phyloP scores from a whole-genome alignment of 441 rosid genomes.

The Biscutella laevigata region DNA sequence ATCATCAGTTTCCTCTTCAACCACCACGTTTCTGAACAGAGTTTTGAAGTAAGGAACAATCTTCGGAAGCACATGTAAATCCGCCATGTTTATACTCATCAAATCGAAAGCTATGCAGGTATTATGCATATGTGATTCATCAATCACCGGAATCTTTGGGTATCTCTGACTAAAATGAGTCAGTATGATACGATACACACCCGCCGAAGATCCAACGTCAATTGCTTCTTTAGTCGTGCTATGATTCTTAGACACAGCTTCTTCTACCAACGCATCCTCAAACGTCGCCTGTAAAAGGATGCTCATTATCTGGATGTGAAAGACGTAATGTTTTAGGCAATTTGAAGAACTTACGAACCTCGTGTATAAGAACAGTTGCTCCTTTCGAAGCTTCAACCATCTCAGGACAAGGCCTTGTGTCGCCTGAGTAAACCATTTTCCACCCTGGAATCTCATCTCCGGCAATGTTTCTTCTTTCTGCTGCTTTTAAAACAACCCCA shows the following conservation, averaged over 20 bases:
- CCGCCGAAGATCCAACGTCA: slow-evolving; percentile 65
- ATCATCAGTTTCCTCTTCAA: slow-evolving; percentile 47
- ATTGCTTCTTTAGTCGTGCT: slow-evolving; percentile 97
- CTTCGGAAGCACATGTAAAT: slow-evolving; percentile 69
- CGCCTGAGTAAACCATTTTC: slow-evolving; percentile 93
- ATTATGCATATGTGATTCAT: slow-evolving; percentile 72
- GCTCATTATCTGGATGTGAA: neutral
- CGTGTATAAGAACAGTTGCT: slow-evolving; percentile 87
- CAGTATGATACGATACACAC: slow-evolving; percentile 67
- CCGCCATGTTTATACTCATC: slow-evolving; percentile 93
- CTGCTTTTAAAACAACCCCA: slow-evolving; percentile 66
- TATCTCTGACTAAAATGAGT: slow-evolving; percentile 98
- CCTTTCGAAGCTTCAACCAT: slow-evolving; percentile 67
- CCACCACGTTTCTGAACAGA: slow-evolving; percentile 59
- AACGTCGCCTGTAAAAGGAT: slow-evolving; percentile 61
- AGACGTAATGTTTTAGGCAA: neutral
- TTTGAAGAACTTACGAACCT: slow-evolving; percentile 35
- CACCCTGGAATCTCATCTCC: slow-evolving; percentile 84
- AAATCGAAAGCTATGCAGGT: slow-evolving; percentile 87
- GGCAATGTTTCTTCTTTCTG: slow-evolving; percentile 45
- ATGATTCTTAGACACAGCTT: slow-evolving; percentile 83
- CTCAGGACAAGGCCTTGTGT: slow-evolving; percentile 87
- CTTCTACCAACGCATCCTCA: slow-evolving; percentile 82
- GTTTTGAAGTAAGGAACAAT: slow-evolving; percentile 80
- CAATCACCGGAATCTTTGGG: slow-evolving; percentile 81